Evolutionary conservation across 2,329 filamentous ascomycete genomes (phyloP).

Genomic region (Penicillium italicum): DNA sequence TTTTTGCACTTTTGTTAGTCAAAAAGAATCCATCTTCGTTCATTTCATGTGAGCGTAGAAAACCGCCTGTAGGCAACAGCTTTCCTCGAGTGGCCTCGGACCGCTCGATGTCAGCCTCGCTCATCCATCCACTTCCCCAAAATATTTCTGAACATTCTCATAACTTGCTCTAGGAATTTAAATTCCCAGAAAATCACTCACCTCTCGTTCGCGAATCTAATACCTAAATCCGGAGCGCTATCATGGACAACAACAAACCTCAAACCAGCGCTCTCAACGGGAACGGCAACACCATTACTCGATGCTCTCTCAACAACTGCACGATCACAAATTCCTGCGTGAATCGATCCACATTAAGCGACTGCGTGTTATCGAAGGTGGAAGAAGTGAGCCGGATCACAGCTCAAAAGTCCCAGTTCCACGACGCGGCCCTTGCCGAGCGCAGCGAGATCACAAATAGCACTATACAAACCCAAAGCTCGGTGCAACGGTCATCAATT

Average conservation of each 20-base stretch:
- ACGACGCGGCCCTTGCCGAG: slow-evolving; percentile 10
- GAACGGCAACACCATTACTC: slow-evolving; percentile 16
- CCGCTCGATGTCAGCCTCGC: not conserved
- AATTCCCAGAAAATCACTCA: not conserved
- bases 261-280: not conserved
- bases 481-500: slow-evolving; percentile 10
- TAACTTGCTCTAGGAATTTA: not conserved
- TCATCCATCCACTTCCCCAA: not conserved
- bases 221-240: not conserved
- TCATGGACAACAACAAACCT: not conserved
- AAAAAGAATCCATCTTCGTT: too few species aligned
- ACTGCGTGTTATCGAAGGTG: slow-evolving; percentile 18
- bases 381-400: slow-evolving; percentile 1
- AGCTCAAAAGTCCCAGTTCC: slow-evolving; percentile 14
- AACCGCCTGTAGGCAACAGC: not conserved
- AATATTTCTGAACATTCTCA: not conserved
- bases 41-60: not conserved
- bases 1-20: too few species aligned
- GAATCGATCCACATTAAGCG: slow-evolving; percentile 12
- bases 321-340: slow-evolving; percentile 14
- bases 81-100: not conserved
- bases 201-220: not conserved
- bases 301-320: slow-evolving; percentile 17
- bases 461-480: slow-evolving; percentile 12
- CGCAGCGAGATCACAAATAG: slow-evolving; percentile 18